phyloP scores from a whole-genome alignment of 1,284 basidiomycete genomes.

The Sporisorium exsertum region DNA sequence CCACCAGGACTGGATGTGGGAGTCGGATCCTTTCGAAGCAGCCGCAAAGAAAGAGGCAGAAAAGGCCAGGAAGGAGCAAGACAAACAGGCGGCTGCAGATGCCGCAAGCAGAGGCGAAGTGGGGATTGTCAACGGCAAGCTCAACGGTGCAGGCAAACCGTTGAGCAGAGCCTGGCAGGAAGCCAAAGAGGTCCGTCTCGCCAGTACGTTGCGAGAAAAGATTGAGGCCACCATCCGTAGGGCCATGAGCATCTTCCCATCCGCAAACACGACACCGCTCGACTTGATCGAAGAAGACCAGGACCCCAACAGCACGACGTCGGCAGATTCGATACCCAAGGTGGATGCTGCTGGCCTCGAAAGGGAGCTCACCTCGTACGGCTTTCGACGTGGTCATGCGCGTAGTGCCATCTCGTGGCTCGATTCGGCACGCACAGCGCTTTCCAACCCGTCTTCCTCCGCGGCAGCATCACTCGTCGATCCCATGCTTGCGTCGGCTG shows the following conservation, averaged over 20 bases:
- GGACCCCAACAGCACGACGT: conserved; percentile 7
- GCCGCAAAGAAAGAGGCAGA: conserved; percentile 58
- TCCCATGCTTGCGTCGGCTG: conserved; percentile 57
- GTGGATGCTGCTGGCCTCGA: conserved; percentile 48
- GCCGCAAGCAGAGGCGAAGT: conserved; percentile 35
- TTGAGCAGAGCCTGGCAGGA: conserved; percentile 75
- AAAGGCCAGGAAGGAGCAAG: conserved; percentile 54
- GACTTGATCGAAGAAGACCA: conserved; percentile 43
- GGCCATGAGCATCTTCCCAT: conserved; percentile 71
- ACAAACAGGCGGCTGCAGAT: conserved; percentile 41
- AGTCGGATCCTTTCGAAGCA: conserved; percentile 67
- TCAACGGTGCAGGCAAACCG: conserved; percentile 40
- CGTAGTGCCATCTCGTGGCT: conserved; percentile 61
- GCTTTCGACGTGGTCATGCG: conserved; percentile 64
- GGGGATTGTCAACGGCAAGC: conserved; percentile 34
- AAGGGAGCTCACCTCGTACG: conserved; percentile 57
- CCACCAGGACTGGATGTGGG: conserved; percentile 64
- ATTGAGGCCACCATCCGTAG: conserved; percentile 86
- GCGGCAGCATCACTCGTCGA: conserved; percentile 28
- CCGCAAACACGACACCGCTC: conserved; percentile 41
- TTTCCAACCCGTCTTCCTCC: conserved; percentile 24
- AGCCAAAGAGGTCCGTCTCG: conserved; percentile 87
- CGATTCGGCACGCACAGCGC: conserved; percentile 44
- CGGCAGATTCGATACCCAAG: conserved; percentile 8
- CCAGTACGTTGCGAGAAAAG: conserved; percentile 78